phyloP scores from a whole-genome alignment of 75 land plant genomes.

The Chamaecyparis obtusa region DNA sequence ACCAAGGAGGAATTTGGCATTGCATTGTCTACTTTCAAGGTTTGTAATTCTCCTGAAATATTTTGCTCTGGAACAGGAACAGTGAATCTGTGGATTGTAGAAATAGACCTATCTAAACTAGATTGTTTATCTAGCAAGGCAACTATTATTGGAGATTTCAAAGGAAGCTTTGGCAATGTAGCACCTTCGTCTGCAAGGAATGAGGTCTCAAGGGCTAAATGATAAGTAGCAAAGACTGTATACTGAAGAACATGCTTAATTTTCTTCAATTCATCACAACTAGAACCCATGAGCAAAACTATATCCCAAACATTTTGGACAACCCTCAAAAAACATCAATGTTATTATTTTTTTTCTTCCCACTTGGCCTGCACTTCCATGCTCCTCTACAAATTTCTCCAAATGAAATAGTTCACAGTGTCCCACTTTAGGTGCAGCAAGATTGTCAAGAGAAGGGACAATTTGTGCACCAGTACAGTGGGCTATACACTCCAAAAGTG shows the following conservation, averaged over 20 bases:
- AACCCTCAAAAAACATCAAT: conserved; percentile 65
- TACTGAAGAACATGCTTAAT: conserved; percentile 78
- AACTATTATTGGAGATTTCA: conserved; percentile 26
- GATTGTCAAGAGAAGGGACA: conserved; percentile 45
- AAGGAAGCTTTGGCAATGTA: conserved; percentile 48
- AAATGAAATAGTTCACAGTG: conserved; percentile 72
- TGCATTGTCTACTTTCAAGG: background rate
- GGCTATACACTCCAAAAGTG: conserved; percentile 65
- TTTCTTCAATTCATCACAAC: conserved; percentile 67
- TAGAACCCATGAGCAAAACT: conserved; percentile 66
- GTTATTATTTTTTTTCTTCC: conserved; percentile 41
- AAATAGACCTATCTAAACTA: conserved; percentile 19
- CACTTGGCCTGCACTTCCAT: conserved; percentile 25
- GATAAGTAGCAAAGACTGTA: conserved; percentile 90
- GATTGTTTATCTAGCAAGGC: conserved; percentile 32
- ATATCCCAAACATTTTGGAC: too few species aligned
- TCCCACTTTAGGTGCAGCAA: conserved; percentile 48
- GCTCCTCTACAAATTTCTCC: conserved; percentile 58
- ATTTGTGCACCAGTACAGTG: conserved; percentile 73
- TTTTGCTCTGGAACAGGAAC: conserved; percentile 2
- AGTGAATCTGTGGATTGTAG: background rate
- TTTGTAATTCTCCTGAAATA: background rate
- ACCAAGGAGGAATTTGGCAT: background rate
- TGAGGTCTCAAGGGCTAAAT: conserved; percentile 87
- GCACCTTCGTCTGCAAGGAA: conserved; percentile 97